Percentiles rank a stretch among this genome's conserved stretches.
Conservation (phyloP, 352 stramenopile genomes). For the Peronospora tabacina region DNA sequence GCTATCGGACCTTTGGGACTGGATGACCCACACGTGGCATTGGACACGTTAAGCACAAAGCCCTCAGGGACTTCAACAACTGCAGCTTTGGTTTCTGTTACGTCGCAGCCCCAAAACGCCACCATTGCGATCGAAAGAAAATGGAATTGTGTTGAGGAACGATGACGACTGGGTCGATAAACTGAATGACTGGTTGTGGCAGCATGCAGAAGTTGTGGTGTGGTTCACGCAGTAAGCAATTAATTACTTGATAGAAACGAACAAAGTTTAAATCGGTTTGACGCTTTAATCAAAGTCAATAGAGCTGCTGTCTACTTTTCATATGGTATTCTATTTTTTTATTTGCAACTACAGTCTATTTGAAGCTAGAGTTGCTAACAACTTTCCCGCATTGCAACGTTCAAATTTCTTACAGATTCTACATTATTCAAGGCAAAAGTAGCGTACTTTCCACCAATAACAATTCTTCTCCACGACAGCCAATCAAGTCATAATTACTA, state of each 20-base stretch:
- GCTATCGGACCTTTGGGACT: conserved; percentile 27
- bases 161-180: neutral
- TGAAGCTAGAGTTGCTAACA: too few species aligned
- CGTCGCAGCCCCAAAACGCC: conserved; percentile 50
- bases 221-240: too few species aligned
- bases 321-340: too few species aligned
- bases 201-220: too few species aligned
- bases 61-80: conserved; percentile 43
- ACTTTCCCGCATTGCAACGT: too few species aligned
- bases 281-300: too few species aligned
- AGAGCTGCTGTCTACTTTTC: too few species aligned
- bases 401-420: too few species aligned
- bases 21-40: conserved; percentile 32
- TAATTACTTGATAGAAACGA: too few species aligned
- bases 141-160: neutral
- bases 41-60: conserved; percentile 60
- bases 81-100: conserved; percentile 49
- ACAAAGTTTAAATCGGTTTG: too few species aligned
- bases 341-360: too few species aligned
- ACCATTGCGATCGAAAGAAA: conserved; percentile 30
- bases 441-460: conserved; percentile 8
- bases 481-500: conserved; percentile 5
- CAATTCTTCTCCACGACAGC: neutral
- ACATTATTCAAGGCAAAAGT: neutral
- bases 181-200: neutral